A percentile compares a stretch with the other conserved stretches of the same genome.
phyloP scores from a whole-genome alignment of 2,329 filamentous ascomycete species.

The Alternaria gansuensis region DNA sequence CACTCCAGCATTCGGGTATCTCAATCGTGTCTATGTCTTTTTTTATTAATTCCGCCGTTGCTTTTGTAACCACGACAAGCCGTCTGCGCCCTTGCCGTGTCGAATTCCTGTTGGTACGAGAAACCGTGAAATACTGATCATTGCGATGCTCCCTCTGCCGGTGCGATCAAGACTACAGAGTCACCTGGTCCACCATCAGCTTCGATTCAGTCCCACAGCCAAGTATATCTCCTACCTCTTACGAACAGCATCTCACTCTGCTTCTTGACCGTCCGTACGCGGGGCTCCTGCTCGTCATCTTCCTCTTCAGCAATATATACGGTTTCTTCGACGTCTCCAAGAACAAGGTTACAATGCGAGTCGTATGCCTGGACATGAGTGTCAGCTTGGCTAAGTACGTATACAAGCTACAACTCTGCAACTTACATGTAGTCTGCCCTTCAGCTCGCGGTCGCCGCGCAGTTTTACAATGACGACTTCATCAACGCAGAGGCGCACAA shows the following conservation, averaged over 20 bases:
- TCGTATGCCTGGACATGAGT: conserved; percentile 79
- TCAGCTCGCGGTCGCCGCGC: conserved; percentile 91
- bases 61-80: neutral
- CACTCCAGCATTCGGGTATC: conserved; percentile 34
- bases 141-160: conserved; percentile 43
- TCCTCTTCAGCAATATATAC: conserved; percentile 93
- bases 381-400: conserved; percentile 21
- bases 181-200: conserved; percentile 51
- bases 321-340: conserved; percentile 97
- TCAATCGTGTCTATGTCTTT: conserved; percentile 21
- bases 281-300: conserved; percentile 73
- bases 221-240: conserved; percentile 68
- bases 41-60: neutral
- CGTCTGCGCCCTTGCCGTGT: conserved; percentile 8
- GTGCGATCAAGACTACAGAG: conserved; percentile 61
- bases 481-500: conserved; percentile 92
- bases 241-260: conserved; percentile 99
- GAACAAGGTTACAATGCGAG: conserved; percentile 95
- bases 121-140: conserved; percentile 27
- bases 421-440: conserved; percentile 88
- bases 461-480: conserved; percentile 98
- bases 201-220: neutral
- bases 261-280: conserved; percentile 79
- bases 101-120: conserved; percentile 16
- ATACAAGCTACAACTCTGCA: conserved; percentile 2